Evolutionary conservation across 2,329 filamentous ascomycete genomes (phyloP), one percentile per base, ranked within the genome.

Genomic region (Verticillium isaacii): DNA sequence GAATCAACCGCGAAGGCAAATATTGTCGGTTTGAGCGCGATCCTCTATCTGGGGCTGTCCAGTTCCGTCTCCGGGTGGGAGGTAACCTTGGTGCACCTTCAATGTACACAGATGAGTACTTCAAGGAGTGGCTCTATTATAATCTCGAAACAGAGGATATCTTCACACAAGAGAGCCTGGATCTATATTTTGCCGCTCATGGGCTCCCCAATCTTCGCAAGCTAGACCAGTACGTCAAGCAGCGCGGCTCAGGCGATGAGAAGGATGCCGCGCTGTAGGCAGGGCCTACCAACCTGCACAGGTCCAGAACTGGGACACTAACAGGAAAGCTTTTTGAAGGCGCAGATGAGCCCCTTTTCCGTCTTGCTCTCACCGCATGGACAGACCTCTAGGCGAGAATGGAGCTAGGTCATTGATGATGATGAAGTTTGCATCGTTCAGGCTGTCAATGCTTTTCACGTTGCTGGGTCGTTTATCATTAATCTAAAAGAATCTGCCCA

Each of bases 221-320:
- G 3, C 66, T 67, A 64, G 68, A 70, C 29, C 54, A 61, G 1
- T 74, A 74, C 50, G 65, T 66, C 36, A 62, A 29, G 19, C 23
- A 23, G 25, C 57, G 36, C 12, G 39, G 25, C 17, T 23, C 32
- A 14, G 8, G 45, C 19, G 9, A 45, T 25, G 11, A 25, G 45
- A 14, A 52, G 19, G 9, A 52, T 23, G 19, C 19, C 11, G 2
- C 19, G n/a, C 9, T 52, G 9, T 11, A 36, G 34, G 9, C 2
- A 14, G 9, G 14, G 14, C 4, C 14, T 14, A 9, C 14, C 34
- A 36, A 14, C 4, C 34, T 36, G 34, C 2, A 36, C 14, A 11
- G 34, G 14, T 36, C 11, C 6, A 36, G 2, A 2, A 11, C 34
- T 36, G 12, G 34, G 9, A 7, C 5, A 19, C 23, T 25, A 23